A percentile compares a stretch with the other conserved stretches of the same genome.
These are phyloP conservation scores for Candida krabiensis DNA, from an alignment of 805 yeast species.

Conservation along the genomic window DNA sequence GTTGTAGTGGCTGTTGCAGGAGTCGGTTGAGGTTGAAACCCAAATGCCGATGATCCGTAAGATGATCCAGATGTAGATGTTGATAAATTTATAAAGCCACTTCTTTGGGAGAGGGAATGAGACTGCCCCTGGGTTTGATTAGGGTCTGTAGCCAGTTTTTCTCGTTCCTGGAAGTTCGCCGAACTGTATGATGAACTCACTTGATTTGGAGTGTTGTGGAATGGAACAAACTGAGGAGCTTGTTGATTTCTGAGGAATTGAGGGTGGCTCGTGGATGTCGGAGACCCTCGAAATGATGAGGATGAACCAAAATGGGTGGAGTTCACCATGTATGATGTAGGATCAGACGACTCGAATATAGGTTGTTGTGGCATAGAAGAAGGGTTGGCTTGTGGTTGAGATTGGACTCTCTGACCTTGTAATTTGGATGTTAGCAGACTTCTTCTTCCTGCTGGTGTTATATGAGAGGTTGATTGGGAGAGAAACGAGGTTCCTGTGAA, in stretches of 20 bases:
- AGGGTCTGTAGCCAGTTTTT: conserved; percentile 5
- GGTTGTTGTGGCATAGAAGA: conserved; percentile 8
- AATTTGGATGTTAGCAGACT: conserved; percentile 30
- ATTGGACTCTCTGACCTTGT: conserved; percentile 21
- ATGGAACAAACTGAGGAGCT: conserved; percentile 32
- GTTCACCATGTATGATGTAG: background rate
- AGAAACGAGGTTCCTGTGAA: conserved; percentile 15
- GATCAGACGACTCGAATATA: conserved; percentile 5
- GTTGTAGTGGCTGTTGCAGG: conserved; percentile 56
- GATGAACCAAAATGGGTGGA: conserved; percentile 7
- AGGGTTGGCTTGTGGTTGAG: conserved; percentile 13
- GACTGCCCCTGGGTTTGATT: conserved; percentile 6
- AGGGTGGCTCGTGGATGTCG: conserved; percentile 10
- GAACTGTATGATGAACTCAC: conserved; percentile 39
- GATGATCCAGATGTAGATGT: conserved; percentile 13
- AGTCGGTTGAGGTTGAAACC: conserved; percentile 37
- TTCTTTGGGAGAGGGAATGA: conserved; percentile 11
- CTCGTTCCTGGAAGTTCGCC: conserved; percentile 4
- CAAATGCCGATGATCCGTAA: conserved; percentile 15
- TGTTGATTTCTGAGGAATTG: conserved; percentile 18
- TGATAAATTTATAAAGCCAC: conserved; percentile 19
- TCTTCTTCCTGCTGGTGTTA: conserved; percentile 30
- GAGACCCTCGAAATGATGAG: conserved; percentile 9
- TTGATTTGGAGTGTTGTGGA: conserved; percentile 49
- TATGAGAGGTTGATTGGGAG: conserved; percentile 18